These are phyloP conservation scores for Halophytophthora polymorphica DNA, from an alignment of 352 stramenopile genomes.

Conservation along the genomic window DNA sequence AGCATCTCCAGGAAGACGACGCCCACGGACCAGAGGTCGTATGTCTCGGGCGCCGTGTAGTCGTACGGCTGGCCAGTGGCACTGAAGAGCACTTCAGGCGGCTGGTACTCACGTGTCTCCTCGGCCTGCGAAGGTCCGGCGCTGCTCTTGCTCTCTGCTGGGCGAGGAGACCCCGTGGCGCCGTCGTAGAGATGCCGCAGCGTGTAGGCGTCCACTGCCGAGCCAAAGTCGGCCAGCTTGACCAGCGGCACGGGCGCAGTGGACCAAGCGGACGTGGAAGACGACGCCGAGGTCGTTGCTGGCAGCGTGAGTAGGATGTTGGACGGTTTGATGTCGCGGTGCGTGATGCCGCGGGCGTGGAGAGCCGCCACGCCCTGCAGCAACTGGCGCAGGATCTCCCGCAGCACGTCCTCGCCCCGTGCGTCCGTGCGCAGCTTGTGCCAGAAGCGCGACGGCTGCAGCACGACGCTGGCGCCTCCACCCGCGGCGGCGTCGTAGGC, in stretches of 20 bases:
- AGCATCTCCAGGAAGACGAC: conserved; percentile 96
- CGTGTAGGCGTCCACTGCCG: conserved; percentile 77
- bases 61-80: conserved; percentile 59
- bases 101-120: conserved; percentile 94
- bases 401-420: conserved; percentile 65
- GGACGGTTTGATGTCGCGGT: conserved; percentile 83
- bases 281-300: conserved; percentile 7
- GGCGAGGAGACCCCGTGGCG: conserved; percentile 56
- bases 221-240: conserved; percentile 87
- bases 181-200: conserved; percentile 68
- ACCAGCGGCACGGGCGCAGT: conserved; percentile 37
- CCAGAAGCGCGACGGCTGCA: conserved; percentile 80
- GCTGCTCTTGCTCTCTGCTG: conserved; percentile 68
- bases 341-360: conserved; percentile 90
- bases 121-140: conserved; percentile 85
- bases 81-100: conserved; percentile 88
- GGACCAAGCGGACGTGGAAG: conserved; percentile 1
- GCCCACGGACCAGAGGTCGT: conserved; percentile 92
- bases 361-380: conserved; percentile 88
- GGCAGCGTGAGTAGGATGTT: conserved; percentile 66
- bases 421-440: conserved; percentile 56
- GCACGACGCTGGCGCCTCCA: conserved; percentile 36
- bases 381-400: conserved; percentile 93
- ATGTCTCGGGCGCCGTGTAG: conserved; percentile 55
- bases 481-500: conserved; percentile 19